Base-by-base conservation (phyloP, 805 yeast species). In the Metschnikowia gelsemii region DNA sequence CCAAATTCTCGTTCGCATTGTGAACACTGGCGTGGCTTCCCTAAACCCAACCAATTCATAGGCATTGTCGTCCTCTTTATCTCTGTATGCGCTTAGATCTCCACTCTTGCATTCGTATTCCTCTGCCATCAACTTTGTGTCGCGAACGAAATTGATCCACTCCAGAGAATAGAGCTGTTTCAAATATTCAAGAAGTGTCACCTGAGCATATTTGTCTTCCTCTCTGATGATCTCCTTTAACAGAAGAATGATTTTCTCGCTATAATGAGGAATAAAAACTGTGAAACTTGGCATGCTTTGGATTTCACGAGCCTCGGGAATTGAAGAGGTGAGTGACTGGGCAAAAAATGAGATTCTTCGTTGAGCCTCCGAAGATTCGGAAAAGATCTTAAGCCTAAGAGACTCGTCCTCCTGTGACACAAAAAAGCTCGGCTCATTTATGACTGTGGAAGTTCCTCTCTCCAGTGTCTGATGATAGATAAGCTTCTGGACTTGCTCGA, bases 71-170 rank as follows among this genome's bases (percentile, higher is more conserved):
- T 41, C 44, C 6, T 41, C 40, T 17, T 62, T 86, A 31, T 37
- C 32, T 17, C 40, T 18, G 29, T 12, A 31, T 9, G 39, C 34
- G 14, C 32, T 35, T 11, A 35, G 19, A 14, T 42, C 34, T 4
- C 34, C 40, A 21, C 41, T 42, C 48, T 65, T 65, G 16, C 40
- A 36, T 14, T 46, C 45, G 18, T 38, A 45, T 68, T 90, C 96
- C 66, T 89, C 96, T 35, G 97, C 96, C 59, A 91, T 73, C 59
- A 89, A 84, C 76, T 87, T 88, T 36, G 98, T 90, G 68, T 91
- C 99, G 66, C 87, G 87, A 35, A 93, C 96, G 59, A 93, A 91
- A 70, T 96, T 88, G 49, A 85, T 91, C 99, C 99, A 93, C 70
- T 91, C 99, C 46, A 86, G 84, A 28, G 98, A 96, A 64, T 91